Percentiles rank a stretch among this genome's conserved stretches.
These are phyloP conservation scores for Aegilops speltoides DNA, from an alignment of 176 grass and related monocot genomes.

Conservation along the genomic window DNA sequence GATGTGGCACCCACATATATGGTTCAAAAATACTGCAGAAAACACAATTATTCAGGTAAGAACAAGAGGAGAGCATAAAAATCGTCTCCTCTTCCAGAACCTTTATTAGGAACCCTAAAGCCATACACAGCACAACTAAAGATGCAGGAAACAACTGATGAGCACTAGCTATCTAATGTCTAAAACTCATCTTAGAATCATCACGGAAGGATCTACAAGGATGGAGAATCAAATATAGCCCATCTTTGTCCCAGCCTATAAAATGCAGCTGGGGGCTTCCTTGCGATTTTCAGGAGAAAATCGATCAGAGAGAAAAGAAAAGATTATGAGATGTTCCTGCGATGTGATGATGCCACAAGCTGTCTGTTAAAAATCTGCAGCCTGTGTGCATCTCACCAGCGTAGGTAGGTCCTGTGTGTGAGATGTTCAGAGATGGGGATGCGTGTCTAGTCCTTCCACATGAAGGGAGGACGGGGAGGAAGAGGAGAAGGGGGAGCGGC, in stretches of 20 bases:
- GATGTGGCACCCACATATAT: background rate
- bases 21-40: background rate
- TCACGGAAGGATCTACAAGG: conserved; percentile 24
- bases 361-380: conserved; percentile 58
- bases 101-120: conserved; percentile 16
- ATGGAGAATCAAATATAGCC: conserved; percentile 36
- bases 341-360: conserved; percentile 31
- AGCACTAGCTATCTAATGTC: conserved; percentile 26
- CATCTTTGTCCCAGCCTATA: conserved; percentile 53
- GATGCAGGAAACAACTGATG: conserved; percentile 25
- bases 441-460: conserved; percentile 49
- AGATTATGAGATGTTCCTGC: conserved; percentile 30
- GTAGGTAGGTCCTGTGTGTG: background rate
- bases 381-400: conserved; percentile 21
- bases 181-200: conserved; percentile 24
- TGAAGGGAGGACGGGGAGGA: conserved; percentile 37
- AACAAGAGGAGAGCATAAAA: conserved; percentile 64
- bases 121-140: conserved; percentile 21
- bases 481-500: conserved; percentile 33
- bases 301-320: conserved; percentile 29
- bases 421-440: background rate
- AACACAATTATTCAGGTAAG: background rate
- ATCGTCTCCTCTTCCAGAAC: conserved; percentile 33
- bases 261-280: conserved; percentile 49
- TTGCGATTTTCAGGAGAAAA: conserved; percentile 23